Evolutionary conservation across 2,329 filamentous ascomycete species (phyloP).

Genomic region (Colletotrichum sublineola): DNA sequence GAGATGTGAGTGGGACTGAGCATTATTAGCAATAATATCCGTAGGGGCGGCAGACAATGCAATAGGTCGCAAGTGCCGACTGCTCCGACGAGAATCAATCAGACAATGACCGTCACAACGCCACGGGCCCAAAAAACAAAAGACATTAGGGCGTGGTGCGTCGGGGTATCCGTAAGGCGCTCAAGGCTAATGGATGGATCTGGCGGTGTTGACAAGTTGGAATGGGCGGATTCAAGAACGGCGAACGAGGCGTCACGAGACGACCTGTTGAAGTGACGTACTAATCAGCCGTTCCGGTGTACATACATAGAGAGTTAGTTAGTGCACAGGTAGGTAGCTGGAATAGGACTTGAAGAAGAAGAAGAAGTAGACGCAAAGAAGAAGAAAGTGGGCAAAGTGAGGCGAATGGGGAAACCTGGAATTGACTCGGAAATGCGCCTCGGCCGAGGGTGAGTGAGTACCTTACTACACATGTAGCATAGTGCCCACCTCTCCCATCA

Average conservation of each 20-base stretch:
- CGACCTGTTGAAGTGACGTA: slow-evolving; percentile 10
- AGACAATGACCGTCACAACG: slow-evolving; percentile 22
- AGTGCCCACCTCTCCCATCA: neutral
- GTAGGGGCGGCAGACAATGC: neutral
- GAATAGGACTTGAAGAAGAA: neutral
- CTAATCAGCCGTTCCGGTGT: neutral
- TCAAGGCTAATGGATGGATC: slow-evolving; percentile 8
- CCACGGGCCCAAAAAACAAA: slow-evolving; percentile 21
- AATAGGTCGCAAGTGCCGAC: slow-evolving; percentile 16
- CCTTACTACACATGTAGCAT: neutral
- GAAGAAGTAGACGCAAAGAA: neutral
- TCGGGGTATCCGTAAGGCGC: slow-evolving; percentile 10
- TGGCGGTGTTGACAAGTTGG: slow-evolving; percentile 26
- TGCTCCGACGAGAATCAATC: neutral
- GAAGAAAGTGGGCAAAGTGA: slow-evolving; percentile 11
- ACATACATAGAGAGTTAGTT: neutral
- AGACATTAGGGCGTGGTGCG: slow-evolving; percentile 20
- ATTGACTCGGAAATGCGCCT: slow-evolving; percentile 10
- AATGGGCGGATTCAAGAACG: neutral
- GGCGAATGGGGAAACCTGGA: slow-evolving; percentile 14
- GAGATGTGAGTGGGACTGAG: slow-evolving; percentile 35
- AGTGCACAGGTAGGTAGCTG: neutral
- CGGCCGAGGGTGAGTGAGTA: slow-evolving; percentile 24
- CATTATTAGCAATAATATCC: slow-evolving; percentile 7
- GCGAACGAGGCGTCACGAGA: slow-evolving; percentile 22